A percentile compares a stretch with the other conserved stretches of the same genome.
phyloP scores from a whole-genome alignment of 805 yeast genomes.

The Ogataea neopini region DNA sequence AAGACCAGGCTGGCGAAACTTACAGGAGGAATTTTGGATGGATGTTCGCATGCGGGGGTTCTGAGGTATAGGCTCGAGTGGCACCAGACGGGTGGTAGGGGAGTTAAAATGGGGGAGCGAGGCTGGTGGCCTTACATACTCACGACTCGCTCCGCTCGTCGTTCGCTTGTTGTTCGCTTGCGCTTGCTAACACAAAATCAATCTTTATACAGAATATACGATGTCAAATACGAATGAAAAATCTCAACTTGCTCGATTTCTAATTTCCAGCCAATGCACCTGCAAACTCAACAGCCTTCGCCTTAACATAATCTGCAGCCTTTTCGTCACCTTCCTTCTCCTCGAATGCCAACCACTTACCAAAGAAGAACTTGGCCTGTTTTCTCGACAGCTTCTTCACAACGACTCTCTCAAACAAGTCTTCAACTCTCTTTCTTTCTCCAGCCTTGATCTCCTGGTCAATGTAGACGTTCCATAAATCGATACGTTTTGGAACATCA shows the following conservation, averaged over 20 bases:
- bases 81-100: too few relatives aligned
- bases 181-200: background rate
- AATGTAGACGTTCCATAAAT: slow-evolving; percentile 91
- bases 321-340: slow-evolving; percentile 66
- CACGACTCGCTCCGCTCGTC: background rate
- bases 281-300: slow-evolving; percentile 78
- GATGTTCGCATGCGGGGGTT: too few relatives aligned
- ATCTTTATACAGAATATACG: slow-evolving; percentile 1
- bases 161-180: background rate
- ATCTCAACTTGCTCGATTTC: background rate
- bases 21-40: too few relatives aligned
- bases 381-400: slow-evolving; percentile 69
- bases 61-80: too few relatives aligned
- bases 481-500: slow-evolving; percentile 89
- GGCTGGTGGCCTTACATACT: too few relatives aligned
- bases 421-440: slow-evolving; percentile 68
- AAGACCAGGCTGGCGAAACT: too few relatives aligned
- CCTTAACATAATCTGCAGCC: slow-evolving; percentile 80
- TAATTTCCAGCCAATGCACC: background rate
- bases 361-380: slow-evolving; percentile 93
- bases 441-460: slow-evolving; percentile 85
- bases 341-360: slow-evolving; percentile 86
- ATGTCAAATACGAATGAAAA: background rate
- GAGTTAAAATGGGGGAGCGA: too few relatives aligned
- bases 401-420: slow-evolving; percentile 79